A percentile compares a stretch with the other conserved stretches of the same genome.
Evolutionary conservation across 345 rosid species (phyloP).

Genomic region (Isatis tinctoria): DNA sequence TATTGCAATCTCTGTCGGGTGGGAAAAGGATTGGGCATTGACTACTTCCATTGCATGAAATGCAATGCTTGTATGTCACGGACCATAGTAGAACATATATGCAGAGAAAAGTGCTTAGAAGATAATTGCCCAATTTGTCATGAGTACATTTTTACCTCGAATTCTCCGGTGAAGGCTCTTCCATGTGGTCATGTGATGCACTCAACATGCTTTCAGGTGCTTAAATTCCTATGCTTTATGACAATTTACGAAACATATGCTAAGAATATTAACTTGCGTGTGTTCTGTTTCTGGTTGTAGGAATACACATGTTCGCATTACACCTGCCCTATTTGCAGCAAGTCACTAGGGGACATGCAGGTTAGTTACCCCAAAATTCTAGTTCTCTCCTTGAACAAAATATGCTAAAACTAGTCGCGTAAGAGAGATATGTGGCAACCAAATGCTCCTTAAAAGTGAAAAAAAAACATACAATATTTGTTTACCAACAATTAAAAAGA

Average conservation of each 20-base stretch:
- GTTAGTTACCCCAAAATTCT: conserved; percentile 35
- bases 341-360: conserved; percentile 81
- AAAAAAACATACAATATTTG: neutral
- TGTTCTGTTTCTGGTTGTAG: conserved; percentile 40
- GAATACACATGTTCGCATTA: conserved; percentile 71
- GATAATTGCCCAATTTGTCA: conserved; percentile 85
- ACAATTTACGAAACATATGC: neutral
- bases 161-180: conserved; percentile 62
- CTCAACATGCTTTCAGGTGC: conserved; percentile 76
- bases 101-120: conserved; percentile 69
- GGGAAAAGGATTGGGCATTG: conserved; percentile 79
- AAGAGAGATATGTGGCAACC: neutral
- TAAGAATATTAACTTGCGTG: neutral
- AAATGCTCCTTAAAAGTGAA: neutral
- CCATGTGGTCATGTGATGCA: conserved; percentile 92
- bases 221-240: neutral
- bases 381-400: neutral
- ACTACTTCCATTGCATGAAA: conserved; percentile 85
- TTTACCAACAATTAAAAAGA: neutral
- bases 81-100: conserved; percentile 48
- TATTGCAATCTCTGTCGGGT: conserved; percentile 80
- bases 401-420: neutral
- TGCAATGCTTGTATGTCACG: conserved; percentile 85
- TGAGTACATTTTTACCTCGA: conserved; percentile 71
- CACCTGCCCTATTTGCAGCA: conserved; percentile 83